Base-by-base conservation (phyloP, 768 basidiomycete genomes). In the Leccinum ochraceum region DNA sequence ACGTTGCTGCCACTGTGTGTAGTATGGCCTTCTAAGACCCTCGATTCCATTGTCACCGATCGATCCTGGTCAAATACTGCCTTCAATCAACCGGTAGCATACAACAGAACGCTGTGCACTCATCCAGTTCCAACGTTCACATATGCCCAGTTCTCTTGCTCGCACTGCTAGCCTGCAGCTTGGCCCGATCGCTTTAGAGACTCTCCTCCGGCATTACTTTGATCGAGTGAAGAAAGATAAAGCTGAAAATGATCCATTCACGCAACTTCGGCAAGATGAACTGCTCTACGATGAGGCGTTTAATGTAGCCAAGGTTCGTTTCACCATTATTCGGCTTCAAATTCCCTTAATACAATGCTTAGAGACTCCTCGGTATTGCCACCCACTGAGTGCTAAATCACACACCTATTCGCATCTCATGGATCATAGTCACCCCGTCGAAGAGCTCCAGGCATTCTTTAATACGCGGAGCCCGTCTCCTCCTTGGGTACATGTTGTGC, bases 181-280 rank as follows among this genome's bases (percentile, higher is more conserved):
- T n/a, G 90, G 87, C 0, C 90, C 90, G 4, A 72, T 91, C 56
- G 79, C 91, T 36, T 69, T 92, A 22, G 89, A 87, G 65, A 92
- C 89, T 1, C 80, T 94, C n/a, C 80, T 94, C 68, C 90, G 89
- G 71, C 93, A 95, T 70, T 95, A 93, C 72, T 83, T 95, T 53
- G 87, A 89, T 49, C 82, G 86, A 14, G 72, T 85, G 53, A 84
- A 78, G 73, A 77, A 75, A 24, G 79, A 81, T 59, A 67, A 53
- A 26, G 66, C 66, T 10, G 74, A 77, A 42, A 73, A 78, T 20
- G 74, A 72, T 20, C 75, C 79, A 3, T 75, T 74, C 50, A 82
- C 81, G 14, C 77, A 78, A 39, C 75, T 91, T 58, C 79, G 83
- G 66, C 81, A 86, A 67, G 87, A 92, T 55, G 90, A 94, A 69